Conservation (phyloP, 164 flowering plant species). For the Vitis rupestris region DNA sequence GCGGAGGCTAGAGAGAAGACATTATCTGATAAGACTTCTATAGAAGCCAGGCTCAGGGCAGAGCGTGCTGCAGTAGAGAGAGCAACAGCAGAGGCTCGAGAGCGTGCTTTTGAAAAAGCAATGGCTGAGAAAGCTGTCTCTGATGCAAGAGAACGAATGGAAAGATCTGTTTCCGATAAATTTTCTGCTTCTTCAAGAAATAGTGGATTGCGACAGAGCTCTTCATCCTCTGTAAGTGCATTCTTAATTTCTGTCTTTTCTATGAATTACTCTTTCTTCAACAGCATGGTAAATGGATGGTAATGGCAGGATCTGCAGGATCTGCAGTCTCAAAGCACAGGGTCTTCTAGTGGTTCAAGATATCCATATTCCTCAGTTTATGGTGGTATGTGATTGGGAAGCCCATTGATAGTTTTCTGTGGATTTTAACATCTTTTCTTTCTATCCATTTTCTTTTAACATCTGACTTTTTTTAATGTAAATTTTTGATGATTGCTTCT, state of each 20-base stretch:
- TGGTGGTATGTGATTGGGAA: slow-evolving; percentile 25
- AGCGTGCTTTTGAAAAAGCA: slow-evolving; percentile 32
- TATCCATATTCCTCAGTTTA: slow-evolving; percentile 24
- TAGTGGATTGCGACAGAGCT: slow-evolving; percentile 36
- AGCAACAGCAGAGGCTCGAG: slow-evolving; percentile 45
- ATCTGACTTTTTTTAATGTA: not conserved
- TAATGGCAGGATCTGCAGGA: slow-evolving; percentile 19
- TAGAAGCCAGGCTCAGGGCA: slow-evolving; percentile 35
- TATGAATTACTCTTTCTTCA: not conserved
- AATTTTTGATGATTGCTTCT: slow-evolving; percentile 1
- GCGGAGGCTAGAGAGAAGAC: slow-evolving; percentile 44
- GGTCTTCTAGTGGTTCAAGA: slow-evolving; percentile 17
- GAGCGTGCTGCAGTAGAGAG: slow-evolving; percentile 50
- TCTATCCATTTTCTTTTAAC: not conserved
- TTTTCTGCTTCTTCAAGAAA: slow-evolving; percentile 37
- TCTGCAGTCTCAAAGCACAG: slow-evolving; percentile 13
- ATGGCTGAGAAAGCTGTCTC: slow-evolving; percentile 30
- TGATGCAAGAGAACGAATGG: slow-evolving; percentile 30
- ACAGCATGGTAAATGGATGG: slow-evolving; percentile 4
- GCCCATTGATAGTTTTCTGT: not conserved
- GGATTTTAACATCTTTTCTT: slow-evolving; percentile 3
- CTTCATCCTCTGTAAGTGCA: slow-evolving; percentile 35
- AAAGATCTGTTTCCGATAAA: slow-evolving; percentile 44
- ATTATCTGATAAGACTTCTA: slow-evolving; percentile 22
- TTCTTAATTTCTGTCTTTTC: not conserved